Percentiles rank a stretch among this genome's conserved stretches.
These are phyloP conservation scores for Cryptosporidium ubiquitum DNA, from an alignment of 169 alveolate genomes.

Conservation along the genomic window DNA sequence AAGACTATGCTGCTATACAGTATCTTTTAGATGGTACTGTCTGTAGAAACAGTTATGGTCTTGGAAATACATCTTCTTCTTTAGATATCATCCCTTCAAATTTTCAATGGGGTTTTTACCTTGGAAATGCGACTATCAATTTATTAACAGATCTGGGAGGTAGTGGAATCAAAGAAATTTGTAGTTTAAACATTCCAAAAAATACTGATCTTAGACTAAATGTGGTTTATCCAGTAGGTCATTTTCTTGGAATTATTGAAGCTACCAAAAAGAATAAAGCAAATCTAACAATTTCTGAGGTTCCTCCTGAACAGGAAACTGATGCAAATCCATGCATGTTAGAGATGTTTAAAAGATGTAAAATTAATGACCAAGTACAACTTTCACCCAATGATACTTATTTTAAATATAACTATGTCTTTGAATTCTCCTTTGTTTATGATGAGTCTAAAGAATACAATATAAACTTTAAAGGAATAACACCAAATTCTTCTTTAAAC, in stretches of 20 bases:
- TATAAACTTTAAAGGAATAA: slow-evolving; percentile 2
- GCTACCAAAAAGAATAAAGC: neutral
- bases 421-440: slow-evolving; percentile 16
- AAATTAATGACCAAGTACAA: slow-evolving; percentile 10
- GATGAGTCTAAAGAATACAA: slow-evolving; percentile 8
- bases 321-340: slow-evolving; percentile 2
- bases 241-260: slow-evolving; percentile 33
- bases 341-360: slow-evolving; percentile 38
- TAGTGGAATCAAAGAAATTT: slow-evolving; percentile 10
- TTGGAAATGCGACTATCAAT: slow-evolving; percentile 8
- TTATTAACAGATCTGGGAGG: neutral
- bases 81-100: neutral
- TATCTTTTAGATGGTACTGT: slow-evolving; percentile 31
- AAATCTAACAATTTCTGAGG: neutral
- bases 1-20: slow-evolving; percentile 38
- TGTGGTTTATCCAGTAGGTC: slow-evolving; percentile 61
- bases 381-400: slow-evolving; percentile 24
- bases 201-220: slow-evolving; percentile 25
- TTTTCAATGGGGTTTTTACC: slow-evolving; percentile 54
- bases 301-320: slow-evolving; percentile 1
- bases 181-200: slow-evolving; percentile 4
- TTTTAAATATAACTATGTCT: slow-evolving; percentile 2
- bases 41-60: slow-evolving; percentile 34
- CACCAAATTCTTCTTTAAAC: neutral
- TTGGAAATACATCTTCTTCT: too few relatives aligned